Conservation (phyloP, 2,329 filamentous ascomycete genomes). For the Alternaria novae-zelandiae region DNA sequence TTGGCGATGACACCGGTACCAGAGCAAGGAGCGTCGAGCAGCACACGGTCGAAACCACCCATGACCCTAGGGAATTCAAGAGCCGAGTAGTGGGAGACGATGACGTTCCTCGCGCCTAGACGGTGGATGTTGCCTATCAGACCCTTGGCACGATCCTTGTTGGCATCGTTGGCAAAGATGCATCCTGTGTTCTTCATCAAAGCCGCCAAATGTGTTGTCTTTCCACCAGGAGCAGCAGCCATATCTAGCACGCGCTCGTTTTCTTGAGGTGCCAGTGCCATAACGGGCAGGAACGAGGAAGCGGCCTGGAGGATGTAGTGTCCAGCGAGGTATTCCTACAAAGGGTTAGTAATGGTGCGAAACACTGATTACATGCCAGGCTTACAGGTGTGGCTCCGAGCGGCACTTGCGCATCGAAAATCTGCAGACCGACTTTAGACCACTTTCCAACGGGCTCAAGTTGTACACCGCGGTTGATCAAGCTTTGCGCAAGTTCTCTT, state of each 20-base stretch:
- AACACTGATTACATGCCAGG: not conserved
- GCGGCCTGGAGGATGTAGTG: conserved; percentile 98
- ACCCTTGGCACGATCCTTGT: conserved; percentile 92
- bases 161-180: conserved; percentile 96
- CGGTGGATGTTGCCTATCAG: conserved; percentile 95
- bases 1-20: conserved; percentile 98
- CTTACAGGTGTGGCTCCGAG: conserved; percentile 81
- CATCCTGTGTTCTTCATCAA: conserved; percentile 97
- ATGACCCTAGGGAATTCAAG: conserved; percentile 93
- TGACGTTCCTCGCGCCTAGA: conserved; percentile 88
- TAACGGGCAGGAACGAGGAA: conserved; percentile 94
- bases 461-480: conserved; percentile 95
- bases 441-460: conserved; percentile 97
- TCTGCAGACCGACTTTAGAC: conserved; percentile 96
- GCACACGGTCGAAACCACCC: conserved; percentile 91
- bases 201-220: conserved; percentile 94
- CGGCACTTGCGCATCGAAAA: conserved; percentile 88
- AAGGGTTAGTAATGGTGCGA: not conserved
- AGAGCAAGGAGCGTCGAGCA: conserved; percentile 94
- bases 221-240: conserved; percentile 85
- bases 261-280: conserved; percentile 94
- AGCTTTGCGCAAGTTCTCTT: conserved; percentile 83
- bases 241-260: conserved; percentile 85
- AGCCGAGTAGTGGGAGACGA: conserved; percentile 95
- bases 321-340: conserved; percentile 83